phyloP scores from a whole-genome alignment of 2,329 filamentous ascomycete species.

The Chrysosporium keratinophilum region DNA sequence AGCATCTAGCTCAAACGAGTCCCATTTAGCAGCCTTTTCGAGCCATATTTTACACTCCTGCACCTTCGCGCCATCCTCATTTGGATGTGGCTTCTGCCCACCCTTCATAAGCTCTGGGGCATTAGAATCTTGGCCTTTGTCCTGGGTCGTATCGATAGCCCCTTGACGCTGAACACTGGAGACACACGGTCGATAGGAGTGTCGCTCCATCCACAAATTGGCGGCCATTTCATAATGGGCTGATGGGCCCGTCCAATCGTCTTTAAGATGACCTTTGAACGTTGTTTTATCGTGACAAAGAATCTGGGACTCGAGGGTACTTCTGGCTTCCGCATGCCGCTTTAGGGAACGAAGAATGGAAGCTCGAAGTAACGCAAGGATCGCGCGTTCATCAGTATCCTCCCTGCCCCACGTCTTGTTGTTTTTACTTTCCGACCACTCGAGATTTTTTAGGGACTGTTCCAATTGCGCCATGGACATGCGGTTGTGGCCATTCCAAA shows the following conservation, averaged over 20 bases:
- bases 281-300: slow-evolving; percentile 46
- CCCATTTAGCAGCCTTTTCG: slow-evolving; percentile 49
- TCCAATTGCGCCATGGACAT: slow-evolving; percentile 60
- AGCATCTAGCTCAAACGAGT: slow-evolving; percentile 52
- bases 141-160: not conserved
- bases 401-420: slow-evolving; percentile 45
- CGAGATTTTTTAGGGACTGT: slow-evolving; percentile 51
- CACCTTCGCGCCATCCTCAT: slow-evolving; percentile 34
- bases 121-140: too few relatives aligned
- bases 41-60: slow-evolving; percentile 47
- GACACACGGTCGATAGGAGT: slow-evolving; percentile 23
- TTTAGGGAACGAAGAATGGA: slow-evolving; percentile 56
- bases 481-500: slow-evolving; percentile 82
- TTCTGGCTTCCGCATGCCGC: slow-evolving; percentile 54
- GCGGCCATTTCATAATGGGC: slow-evolving; percentile 82
- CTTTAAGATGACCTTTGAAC: slow-evolving; percentile 43
- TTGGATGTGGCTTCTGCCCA: not conserved
- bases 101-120: not conserved
- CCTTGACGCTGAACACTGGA: not conserved
- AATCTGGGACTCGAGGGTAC: slow-evolving; percentile 52
- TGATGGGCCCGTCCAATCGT: slow-evolving; percentile 58
- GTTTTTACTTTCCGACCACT: slow-evolving; percentile 56
- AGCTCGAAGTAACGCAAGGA: slow-evolving; percentile 56
- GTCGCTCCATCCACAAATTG: slow-evolving; percentile 61
- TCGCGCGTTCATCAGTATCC: slow-evolving; percentile 50